Evolutionary conservation across 1,284 basidiomycete species (phyloP), one percentile per base, ranked within the genome.

Genomic region (Tilletia caries): DNA sequence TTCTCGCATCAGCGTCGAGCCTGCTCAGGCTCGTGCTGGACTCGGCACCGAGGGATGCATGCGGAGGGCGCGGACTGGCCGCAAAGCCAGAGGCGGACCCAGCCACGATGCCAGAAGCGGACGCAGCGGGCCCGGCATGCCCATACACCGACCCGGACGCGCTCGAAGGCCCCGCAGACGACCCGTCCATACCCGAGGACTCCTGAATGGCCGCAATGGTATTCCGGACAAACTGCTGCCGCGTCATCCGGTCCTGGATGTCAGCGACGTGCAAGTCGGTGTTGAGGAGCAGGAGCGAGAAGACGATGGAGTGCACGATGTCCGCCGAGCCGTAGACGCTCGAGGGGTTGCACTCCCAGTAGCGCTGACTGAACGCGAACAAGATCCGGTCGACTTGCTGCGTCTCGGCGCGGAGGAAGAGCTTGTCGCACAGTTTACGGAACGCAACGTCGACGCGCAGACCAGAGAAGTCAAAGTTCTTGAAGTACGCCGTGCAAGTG

Each of bases 381-480:
- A 99, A 87, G 76, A 99, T 96, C 52, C 95, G 90, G 84, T 98
- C 96, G 46, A 99, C 91, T 84, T 98, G 95, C 82, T 98, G 96
- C 0, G 95, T 96, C 85, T 99, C 95, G 1, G 91, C 95, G 82
- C 93, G 94, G 70, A 98, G 87, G 83, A 89, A 96, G 2, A 99
- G 87, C 83, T 95, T 96, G 27, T 89, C 89, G 82, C 95, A 98
- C 3, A 99, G 86, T 37, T 89, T 89, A 70, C 95, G 88, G 84
- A 99, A 96, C 1, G 95, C 95, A 69, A 89, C 86, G 82, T 98
- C 95, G 29, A 98, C 86, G 69, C 92, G 87, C 73, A 94, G 82
- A 4, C 87, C 88, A 2, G 87, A 85, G 85, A 98, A 97, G 84
- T 98, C 92, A 82, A 97, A 97, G 81, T 89, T 88, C 75, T 90